phyloP scores from a whole-genome alignment of 176 grass and related monocot species.

The Oryza brachyantha region DNA sequence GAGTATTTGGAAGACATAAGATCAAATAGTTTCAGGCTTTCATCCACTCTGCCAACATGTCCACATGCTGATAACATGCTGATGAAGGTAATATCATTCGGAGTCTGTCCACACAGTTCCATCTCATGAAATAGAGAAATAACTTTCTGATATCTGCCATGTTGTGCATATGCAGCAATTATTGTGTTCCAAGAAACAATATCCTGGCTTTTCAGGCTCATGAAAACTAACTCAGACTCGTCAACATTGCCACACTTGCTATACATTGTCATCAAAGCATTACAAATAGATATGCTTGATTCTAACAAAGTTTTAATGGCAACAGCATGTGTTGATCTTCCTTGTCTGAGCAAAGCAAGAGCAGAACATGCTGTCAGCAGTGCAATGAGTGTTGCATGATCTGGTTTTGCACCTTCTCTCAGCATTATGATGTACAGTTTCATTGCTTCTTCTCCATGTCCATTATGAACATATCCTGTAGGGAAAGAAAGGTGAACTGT shows the following conservation, averaged over 20 bases:
- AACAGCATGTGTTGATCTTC: constrained; percentile 61
- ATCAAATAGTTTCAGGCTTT: constrained; percentile 75
- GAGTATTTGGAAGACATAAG: constrained; percentile 60
- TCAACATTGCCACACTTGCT: constrained; percentile 72
- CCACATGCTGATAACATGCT: constrained; percentile 69
- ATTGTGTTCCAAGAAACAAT: constrained; percentile 81
- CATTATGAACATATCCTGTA: constrained; percentile 90
- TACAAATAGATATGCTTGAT: constrained; percentile 55
- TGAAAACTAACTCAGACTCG: constrained; percentile 66
- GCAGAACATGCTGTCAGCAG: constrained; percentile 68
- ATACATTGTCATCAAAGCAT: constrained; percentile 92
- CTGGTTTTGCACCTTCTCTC: constrained; percentile 56
- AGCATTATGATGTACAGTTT: constrained; percentile 63
- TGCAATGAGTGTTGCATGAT: constrained; percentile 75
- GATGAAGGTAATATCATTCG: constrained; percentile 75
- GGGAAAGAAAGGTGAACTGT: constrained; percentile 19
- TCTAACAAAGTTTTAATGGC: constrained; percentile 73
- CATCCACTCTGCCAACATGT: constrained; percentile 68
- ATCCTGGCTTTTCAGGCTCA: constrained; percentile 45
- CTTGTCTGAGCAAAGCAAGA: constrained; percentile 74
- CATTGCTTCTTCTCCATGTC: constrained; percentile 61
- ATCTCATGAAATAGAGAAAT: constrained; percentile 68
- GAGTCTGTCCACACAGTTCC: constrained; percentile 42
- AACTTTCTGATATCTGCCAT: constrained; percentile 72
- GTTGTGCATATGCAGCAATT: constrained; percentile 74